Base-by-base conservation (phyloP, 768 basidiomycete species). In the Russula dissimulans region DNA sequence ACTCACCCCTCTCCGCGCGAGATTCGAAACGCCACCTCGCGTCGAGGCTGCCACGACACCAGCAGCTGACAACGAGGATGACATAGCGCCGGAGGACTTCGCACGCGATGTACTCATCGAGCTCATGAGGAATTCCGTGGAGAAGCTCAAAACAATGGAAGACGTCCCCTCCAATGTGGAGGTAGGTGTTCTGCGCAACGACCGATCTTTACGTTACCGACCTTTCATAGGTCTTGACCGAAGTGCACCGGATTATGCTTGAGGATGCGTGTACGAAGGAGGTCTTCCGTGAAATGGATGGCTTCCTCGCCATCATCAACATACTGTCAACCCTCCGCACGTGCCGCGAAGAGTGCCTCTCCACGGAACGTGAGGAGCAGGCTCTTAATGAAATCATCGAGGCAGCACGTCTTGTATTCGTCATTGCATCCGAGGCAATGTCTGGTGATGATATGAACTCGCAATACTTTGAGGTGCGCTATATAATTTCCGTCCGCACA, bases 251-350 rank as follows among this genome's bases (percentile, higher is more conserved):
- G 15, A 81, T 86, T 26, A 77, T 91, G 77, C 75, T 77, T 15
- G 82, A 89, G 69, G 84, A 88, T 65, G 69, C 76, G 2, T 74
- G 70, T 45, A 87, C 87, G 11, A 87, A 85, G 69, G 84, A 86
- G 57, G 83, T 85, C 18, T 92, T 93, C 70, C 78, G 91, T 5
- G 87, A 91, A 67, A 75, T 87, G 67, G 91, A 92, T 62, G 91
- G 91, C 0, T 91, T 91, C 69, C 74, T 91, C 18, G 79, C 83
- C 10, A 73, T 91, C 36, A 83, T 91, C 73, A 87, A 82, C 65
- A 78, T 87, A 34, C 75, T 93, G 4, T 86, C 88, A 1, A 82
- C 81, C 0, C 71, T 87, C 0, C 70, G 78, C 54, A 73, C 75
- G 29, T 62, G 65, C 10, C 67, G 69, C 57, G 68, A 71, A 18